Evolutionary conservation across 2,329 filamentous ascomycete genomes (phyloP), one percentile per base, ranked within the genome.

Genomic region (Chrysosphaeria jannelii): DNA sequence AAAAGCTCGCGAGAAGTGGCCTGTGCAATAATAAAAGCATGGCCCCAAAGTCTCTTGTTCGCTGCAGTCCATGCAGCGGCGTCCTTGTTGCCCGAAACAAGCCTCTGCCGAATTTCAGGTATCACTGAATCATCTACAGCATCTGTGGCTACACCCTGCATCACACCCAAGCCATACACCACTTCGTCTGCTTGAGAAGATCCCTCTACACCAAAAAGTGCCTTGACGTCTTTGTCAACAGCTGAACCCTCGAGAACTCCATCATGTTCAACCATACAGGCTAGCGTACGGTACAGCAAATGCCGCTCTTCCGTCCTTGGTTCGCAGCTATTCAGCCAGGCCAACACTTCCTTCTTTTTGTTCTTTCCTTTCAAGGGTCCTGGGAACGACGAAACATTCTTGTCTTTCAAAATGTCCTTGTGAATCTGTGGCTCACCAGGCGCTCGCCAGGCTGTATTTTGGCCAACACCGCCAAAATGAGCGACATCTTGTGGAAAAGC

Each of bases 1-100:
- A 88, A 93, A 3, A 88, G 51, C 12, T 75, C 71, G 22, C 72
- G 51, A 2, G 75, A 85, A 45, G 89, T 41, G 0, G 63, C 65
- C 29, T 63, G 58, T 2, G 85, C 70, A 17, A 97, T 68, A 11
- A 97, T 53, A 57, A 97, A 71, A 3, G 85, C 88, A 41, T 97
- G 88, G 3, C 76, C 85, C 88, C 88, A 97, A 3, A 97, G 50
- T 23, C 79, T 64, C 41, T 79, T 78, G 41, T 97, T 85, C 15
- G 78, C 81, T 4, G 85, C 79, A 31, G 70, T 56, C 81, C 81
- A 93, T 1, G 88, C 72, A 5, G 85, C 85, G 33, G 79, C 75
- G 37, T 91, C 78, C 12, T 78, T 62, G 22, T 93, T 68, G 7
- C 88, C 85, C 25, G 60, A 50, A 6, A 89, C 51, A 4, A 97